Percentiles rank a stretch among this genome's conserved stretches.
phyloP scores from a whole-genome alignment of 2,329 filamentous ascomycete species.

The Diaporthe caulivora region DNA sequence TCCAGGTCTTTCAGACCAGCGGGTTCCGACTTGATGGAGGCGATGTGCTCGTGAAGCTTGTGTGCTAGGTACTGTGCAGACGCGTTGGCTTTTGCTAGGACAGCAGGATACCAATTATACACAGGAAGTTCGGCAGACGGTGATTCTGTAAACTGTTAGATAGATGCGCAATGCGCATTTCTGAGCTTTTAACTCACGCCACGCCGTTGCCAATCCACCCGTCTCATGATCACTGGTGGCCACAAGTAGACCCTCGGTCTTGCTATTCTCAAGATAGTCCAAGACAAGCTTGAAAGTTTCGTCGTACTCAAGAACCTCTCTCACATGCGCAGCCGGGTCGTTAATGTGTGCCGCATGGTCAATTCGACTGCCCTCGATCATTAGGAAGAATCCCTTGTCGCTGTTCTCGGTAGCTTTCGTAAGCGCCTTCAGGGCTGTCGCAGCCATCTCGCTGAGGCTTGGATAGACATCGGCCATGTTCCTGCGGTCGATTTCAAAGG shows the following conservation, averaged over 20 bases:
- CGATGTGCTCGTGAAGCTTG: conserved; percentile 72
- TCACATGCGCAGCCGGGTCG: conserved; percentile 85
- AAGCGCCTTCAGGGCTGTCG: conserved; percentile 82
- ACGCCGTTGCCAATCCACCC: conserved; percentile 85
- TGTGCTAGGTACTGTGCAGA: conserved; percentile 79
- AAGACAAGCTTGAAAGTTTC: conserved; percentile 84
- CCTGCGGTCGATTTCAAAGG: conserved; percentile 92
- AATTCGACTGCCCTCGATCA: conserved; percentile 97
- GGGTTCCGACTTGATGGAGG: conserved; percentile 47
- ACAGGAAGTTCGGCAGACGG: conserved; percentile 59
- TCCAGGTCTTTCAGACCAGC: conserved; percentile 57
- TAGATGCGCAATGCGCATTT: background rate
- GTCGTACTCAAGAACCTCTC: conserved; percentile 97
- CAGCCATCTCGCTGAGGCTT: conserved; percentile 90
- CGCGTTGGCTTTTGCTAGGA: conserved; percentile 81
- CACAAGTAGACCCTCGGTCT: conserved; percentile 83
- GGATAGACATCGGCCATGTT: conserved; percentile 85
- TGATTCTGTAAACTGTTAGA: conserved; percentile 34
- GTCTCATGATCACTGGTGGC: conserved; percentile 97
- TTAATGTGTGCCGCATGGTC: conserved; percentile 94
- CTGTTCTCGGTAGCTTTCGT: conserved; percentile 84
- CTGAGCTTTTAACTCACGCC: conserved; percentile 65
- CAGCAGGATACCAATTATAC: conserved; percentile 84
- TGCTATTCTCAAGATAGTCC: conserved; percentile 83
- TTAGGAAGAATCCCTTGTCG: conserved; percentile 96